Percentiles rank a stretch among this genome's conserved stretches.
These are phyloP conservation scores for Cercospora sp. DNA, from an alignment of 2,329 filamentous ascomycete species.

Conservation along the genomic window DNA sequence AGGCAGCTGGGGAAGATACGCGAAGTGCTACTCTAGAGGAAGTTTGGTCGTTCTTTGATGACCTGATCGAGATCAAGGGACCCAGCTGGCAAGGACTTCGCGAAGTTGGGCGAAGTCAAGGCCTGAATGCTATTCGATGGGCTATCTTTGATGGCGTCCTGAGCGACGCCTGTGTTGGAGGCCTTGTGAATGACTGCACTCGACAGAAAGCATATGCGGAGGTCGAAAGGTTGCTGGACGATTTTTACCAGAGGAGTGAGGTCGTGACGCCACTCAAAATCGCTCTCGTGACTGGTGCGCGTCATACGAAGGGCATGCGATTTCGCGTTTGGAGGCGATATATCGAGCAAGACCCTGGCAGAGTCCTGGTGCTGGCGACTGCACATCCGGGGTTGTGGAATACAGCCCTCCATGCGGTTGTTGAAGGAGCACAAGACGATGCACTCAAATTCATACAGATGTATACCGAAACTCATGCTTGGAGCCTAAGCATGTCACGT, in stretches of 20 bases:
- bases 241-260: slow-evolving; percentile 6
- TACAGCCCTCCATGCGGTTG: background rate
- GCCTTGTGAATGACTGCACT: slow-evolving; percentile 16
- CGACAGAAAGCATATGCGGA: slow-evolving; percentile 7
- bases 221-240: slow-evolving; percentile 3
- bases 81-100: slow-evolving; percentile 44
- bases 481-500: background rate
- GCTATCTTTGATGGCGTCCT: slow-evolving; percentile 41
- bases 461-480: background rate
- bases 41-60: slow-evolving; percentile 45
- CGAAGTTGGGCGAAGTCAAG: slow-evolving; percentile 46
- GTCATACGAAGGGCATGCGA: background rate
- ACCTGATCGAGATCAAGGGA: slow-evolving; percentile 37
- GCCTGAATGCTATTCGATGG: slow-evolving; percentile 40
- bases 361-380: background rate
- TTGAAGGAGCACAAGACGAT: background rate
- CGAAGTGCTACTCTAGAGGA: slow-evolving; percentile 33
- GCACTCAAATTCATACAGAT: background rate
- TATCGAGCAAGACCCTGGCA: background rate
- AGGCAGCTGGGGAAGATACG: slow-evolving; percentile 35
- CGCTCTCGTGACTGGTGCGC: background rate
- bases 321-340: background rate
- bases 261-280: background rate
- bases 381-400: background rate
- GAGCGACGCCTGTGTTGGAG: slow-evolving; percentile 10